These are phyloP conservation scores for Metarhizium anisopliae DNA, from an alignment of 2,329 filamentous ascomycete genomes.

Conservation along the genomic window DNA sequence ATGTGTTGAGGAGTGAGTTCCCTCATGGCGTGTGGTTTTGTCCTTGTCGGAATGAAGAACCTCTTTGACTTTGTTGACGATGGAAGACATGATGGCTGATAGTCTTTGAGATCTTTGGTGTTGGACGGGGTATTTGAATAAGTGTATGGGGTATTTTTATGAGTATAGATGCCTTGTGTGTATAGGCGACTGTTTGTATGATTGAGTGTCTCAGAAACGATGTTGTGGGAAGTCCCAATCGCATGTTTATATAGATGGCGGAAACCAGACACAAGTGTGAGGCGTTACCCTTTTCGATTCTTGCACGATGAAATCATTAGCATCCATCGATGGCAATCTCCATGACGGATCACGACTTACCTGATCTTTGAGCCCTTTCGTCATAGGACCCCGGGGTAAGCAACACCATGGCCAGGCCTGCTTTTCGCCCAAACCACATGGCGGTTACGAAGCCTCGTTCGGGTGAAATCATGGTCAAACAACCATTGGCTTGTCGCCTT, in stretches of 20 bases:
- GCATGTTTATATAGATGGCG: slow-evolving; percentile 6
- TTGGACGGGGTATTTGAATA: background rate
- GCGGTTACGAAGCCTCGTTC: background rate
- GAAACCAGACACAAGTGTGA: background rate
- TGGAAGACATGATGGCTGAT: slow-evolving; percentile 40
- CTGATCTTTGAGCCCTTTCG: slow-evolving; percentile 1
- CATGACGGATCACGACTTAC: background rate
- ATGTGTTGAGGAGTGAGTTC: slow-evolving; percentile 2
- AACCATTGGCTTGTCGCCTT: slow-evolving; percentile 1
- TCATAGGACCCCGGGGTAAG: slow-evolving; percentile 2
- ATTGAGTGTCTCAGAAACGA: background rate
- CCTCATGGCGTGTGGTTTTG: slow-evolving; percentile 12
- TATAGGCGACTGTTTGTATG: background rate
- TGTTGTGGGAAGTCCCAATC: background rate
- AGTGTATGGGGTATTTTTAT: no score
- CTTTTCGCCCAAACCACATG: background rate
- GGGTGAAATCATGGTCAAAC: background rate
- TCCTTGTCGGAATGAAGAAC: slow-evolving; percentile 36
- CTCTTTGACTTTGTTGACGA: slow-evolving; percentile 54
- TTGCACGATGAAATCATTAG: slow-evolving; percentile 2
- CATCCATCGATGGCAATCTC: background rate
- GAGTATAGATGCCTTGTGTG: background rate
- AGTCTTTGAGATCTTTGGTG: background rate
- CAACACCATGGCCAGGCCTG: background rate
- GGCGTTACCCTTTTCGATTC: background rate